A percentile compares a stretch with the other conserved stretches of the same genome.
Evolutionary conservation across 2,329 filamentous ascomycete genomes (phyloP).

Genomic region (Clarireedia homoeocarpa): DNA sequence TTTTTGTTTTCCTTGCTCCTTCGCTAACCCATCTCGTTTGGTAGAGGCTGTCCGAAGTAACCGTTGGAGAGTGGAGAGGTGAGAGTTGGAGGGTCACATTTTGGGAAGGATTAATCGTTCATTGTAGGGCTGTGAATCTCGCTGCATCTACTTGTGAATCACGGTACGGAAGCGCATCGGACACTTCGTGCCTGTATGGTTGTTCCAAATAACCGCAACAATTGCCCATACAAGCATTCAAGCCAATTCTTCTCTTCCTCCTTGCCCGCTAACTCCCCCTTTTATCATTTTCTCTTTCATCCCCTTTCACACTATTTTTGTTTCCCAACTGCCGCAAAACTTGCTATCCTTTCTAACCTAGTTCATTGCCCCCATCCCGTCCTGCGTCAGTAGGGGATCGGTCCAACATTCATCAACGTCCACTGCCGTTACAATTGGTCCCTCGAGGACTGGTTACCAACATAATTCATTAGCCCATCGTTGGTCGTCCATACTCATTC

Average conservation of each 20-base stretch:
- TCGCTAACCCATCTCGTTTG: not conserved
- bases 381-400: slow-evolving; percentile 1
- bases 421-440: slow-evolving; percentile 15
- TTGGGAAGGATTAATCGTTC: not conserved
- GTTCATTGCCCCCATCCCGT: not conserved
- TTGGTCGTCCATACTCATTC: slow-evolving; percentile 7
- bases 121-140: slow-evolving; percentile 3
- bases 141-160: not conserved
- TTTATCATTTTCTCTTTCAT: not conserved
- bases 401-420: slow-evolving; percentile 13
- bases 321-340: slow-evolving; percentile 1
- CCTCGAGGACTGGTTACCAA: slow-evolving; percentile 10
- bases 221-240: not conserved
- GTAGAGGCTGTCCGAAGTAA: no score
- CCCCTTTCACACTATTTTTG: not conserved
- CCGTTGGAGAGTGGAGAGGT: no score
- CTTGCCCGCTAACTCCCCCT: not conserved
- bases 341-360: slow-evolving; percentile 1
- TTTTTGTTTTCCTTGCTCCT: not conserved
- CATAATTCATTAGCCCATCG: slow-evolving; percentile 6
- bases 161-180: not conserved
- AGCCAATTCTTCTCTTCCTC: not conserved
- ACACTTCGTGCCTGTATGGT: not conserved
- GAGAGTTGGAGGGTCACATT: no score
- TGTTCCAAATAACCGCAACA: no score